Percentiles rank a stretch among this genome's conserved stretches.
These are phyloP conservation scores for Mycena rebaudengoi DNA, from an alignment of 768 basidiomycete genomes.

Conservation along the genomic window DNA sequence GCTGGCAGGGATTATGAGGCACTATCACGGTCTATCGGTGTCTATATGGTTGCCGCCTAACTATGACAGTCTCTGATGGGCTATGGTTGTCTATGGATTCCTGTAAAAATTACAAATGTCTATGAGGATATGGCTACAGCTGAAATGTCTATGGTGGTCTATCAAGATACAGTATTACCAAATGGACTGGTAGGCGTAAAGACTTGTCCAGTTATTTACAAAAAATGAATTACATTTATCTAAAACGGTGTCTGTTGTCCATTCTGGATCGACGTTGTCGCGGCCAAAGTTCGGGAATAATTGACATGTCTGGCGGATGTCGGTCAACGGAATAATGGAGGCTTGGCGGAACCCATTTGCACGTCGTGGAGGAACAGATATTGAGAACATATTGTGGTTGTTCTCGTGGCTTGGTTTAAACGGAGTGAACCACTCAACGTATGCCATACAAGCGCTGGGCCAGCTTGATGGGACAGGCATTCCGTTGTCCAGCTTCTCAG, in stretches of 20 bases:
- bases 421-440: neutral
- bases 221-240: slow-evolving; percentile 29
- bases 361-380: neutral
- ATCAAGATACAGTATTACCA: slow-evolving; percentile 24
- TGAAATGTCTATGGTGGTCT: neutral
- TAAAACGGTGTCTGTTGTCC: slow-evolving; percentile 28
- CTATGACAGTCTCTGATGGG: neutral
- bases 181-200: slow-evolving; percentile 37
- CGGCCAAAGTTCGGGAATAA: slow-evolving; percentile 36
- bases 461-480: slow-evolving; percentile 16
- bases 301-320: slow-evolving; percentile 43
- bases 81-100: neutral
- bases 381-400: slow-evolving; percentile 26
- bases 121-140: neutral
- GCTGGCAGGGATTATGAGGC: neutral
- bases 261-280: neutral
- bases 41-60: neutral
- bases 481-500: neutral
- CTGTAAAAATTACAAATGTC: neutral
- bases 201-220: slow-evolving; percentile 37
- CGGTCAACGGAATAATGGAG: slow-evolving; percentile 38
- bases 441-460: slow-evolving; percentile 13
- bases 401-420: neutral
- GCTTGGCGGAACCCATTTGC: slow-evolving; percentile 3
- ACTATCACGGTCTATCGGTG: neutral